Evolutionary conservation across 2,329 filamentous ascomycete species (phyloP).

Genomic region (Arthroderma uncinatum): DNA sequence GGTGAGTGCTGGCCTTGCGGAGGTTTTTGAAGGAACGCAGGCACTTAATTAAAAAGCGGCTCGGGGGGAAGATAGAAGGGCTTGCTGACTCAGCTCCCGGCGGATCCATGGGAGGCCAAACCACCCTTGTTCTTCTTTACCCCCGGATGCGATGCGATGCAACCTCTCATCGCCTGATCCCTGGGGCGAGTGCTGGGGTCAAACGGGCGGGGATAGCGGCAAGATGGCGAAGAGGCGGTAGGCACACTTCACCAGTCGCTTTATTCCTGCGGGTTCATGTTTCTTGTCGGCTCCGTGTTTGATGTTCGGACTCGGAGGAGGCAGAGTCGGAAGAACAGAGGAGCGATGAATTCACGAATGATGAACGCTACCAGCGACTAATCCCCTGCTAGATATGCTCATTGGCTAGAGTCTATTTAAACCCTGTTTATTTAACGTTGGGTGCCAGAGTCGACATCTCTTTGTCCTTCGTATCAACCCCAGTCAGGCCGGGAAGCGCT

Average conservation of each 20-base stretch:
- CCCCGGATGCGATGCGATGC: not conserved
- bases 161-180: not conserved
- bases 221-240: not conserved
- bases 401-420: not conserved
- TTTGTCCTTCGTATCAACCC: too few species aligned
- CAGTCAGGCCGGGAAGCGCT: too few species aligned
- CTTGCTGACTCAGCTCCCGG: not conserved
- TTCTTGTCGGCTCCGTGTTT: not conserved
- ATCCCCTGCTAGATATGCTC: not conserved
- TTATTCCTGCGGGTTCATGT: slow-evolving; percentile 14
- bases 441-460: too few species aligned
- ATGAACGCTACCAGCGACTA: not conserved
- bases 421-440: too few species aligned
- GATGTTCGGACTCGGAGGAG: not conserved
- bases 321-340: not conserved
- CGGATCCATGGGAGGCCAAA: slow-evolving; percentile 16
- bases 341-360: not conserved
- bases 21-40: not conserved
- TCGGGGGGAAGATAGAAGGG: not conserved
- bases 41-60: not conserved
- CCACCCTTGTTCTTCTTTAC: slow-evolving; percentile 13
- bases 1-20: not conserved
- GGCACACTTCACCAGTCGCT: not conserved
- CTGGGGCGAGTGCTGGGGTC: not conserved
- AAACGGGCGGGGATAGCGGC: not conserved